Conservation (phyloP, 805 yeast species). For the Millerago galiae region DNA sequence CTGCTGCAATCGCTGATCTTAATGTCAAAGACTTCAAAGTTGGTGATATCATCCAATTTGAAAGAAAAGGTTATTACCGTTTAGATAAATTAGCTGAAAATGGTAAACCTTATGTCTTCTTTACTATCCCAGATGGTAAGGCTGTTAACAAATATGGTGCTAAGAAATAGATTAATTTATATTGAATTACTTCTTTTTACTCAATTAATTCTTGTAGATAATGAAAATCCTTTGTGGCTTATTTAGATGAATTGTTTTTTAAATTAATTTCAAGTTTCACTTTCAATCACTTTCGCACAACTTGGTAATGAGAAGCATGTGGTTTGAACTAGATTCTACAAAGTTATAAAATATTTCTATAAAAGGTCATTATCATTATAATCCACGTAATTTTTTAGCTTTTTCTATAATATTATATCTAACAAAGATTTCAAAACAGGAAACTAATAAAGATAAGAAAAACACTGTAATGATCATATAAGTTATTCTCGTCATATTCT, state of each 20-base stretch:
- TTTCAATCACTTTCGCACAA: no score
- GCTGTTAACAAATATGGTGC: constrained; percentile 69
- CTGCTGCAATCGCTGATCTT: constrained; percentile 71
- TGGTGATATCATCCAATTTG: constrained; percentile 90
- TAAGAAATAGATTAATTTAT: constrained; percentile 35
- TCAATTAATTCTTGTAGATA: no score
- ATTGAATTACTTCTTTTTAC: background rate
- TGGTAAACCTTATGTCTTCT: constrained; percentile 68
- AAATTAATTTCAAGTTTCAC: no score
- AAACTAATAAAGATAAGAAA: constrained; percentile 69
- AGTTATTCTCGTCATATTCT: constrained; percentile 86
- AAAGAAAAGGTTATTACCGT: constrained; percentile 94
- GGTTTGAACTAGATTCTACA: no score
- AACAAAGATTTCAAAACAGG: constrained; percentile 61
- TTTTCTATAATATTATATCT: constrained; percentile 43
- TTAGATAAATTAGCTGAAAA: constrained; percentile 54
- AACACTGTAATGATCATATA: constrained; percentile 84
- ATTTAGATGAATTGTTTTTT: no score
- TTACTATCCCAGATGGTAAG: constrained; percentile 96
- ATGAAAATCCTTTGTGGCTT: no score
- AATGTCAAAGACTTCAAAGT: constrained; percentile 71
- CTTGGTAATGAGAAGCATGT: no score
- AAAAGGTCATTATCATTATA: background rate
- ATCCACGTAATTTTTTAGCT: constrained; percentile 7
- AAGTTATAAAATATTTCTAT: background rate